phyloP scores from a whole-genome alignment of 176 grass and related monocot genomes.

The Dactylis glomerata region DNA sequence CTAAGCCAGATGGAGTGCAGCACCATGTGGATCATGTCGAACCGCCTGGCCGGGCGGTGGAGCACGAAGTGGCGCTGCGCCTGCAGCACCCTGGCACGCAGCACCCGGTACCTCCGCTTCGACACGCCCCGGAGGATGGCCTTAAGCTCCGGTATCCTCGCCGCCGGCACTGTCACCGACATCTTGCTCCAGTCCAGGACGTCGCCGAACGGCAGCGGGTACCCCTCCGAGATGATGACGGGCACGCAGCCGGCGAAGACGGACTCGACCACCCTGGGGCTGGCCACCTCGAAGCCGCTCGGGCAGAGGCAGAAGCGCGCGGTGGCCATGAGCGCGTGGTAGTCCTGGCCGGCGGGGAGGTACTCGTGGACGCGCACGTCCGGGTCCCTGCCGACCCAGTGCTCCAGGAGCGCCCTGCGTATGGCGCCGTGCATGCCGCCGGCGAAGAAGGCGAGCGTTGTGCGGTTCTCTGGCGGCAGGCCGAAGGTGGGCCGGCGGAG shows the following conservation, averaged over 20 bases:
- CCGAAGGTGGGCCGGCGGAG: constrained; percentile 40
- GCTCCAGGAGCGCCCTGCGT: constrained; percentile 39
- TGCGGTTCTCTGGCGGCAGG: constrained; percentile 19
- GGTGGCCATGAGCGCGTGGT: constrained; percentile 54
- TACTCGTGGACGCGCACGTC: constrained; percentile 68
- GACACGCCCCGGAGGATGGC: constrained; percentile 49
- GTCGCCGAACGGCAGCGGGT: constrained; percentile 72
- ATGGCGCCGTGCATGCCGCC: constrained; percentile 66
- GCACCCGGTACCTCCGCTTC: constrained; percentile 59
- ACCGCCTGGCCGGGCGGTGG: constrained; percentile 57
- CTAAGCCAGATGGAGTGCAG: constrained; percentile 92
- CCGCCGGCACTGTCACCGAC: constrained; percentile 59
- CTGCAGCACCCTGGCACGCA: constrained; percentile 55
- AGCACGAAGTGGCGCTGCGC: constrained; percentile 76
- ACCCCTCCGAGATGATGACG: constrained; percentile 67
- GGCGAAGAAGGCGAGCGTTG: constrained; percentile 79
- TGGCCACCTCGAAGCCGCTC: constrained; percentile 85
- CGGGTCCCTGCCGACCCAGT: constrained; percentile 57
- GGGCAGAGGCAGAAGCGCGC: constrained; percentile 89
- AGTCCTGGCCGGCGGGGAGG: constrained; percentile 60
- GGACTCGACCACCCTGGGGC: constrained; percentile 73
- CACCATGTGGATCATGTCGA: constrained; percentile 81
- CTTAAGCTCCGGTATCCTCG: constrained; percentile 79
- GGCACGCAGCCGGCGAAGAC: constrained; percentile 73
- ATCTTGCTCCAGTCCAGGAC: constrained; percentile 91